A percentile compares a stretch with the other conserved stretches of the same genome.
Conservation (phyloP, 371 early-diverging fungal species). For the Fennellomyces sp. region DNA sequence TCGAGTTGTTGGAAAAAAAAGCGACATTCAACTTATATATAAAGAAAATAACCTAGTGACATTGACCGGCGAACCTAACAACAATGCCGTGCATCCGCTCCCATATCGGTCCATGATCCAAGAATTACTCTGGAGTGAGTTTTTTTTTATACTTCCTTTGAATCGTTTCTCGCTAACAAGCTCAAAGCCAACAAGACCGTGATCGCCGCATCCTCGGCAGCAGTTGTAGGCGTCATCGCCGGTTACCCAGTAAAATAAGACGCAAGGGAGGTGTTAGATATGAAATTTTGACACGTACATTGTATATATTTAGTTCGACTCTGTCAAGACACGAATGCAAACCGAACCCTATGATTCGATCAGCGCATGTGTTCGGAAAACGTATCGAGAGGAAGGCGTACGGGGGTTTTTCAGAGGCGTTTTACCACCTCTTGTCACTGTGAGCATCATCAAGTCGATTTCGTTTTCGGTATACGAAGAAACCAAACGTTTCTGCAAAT, state of each 20-base stretch:
- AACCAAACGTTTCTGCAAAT: conserved; percentile 36
- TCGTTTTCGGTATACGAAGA: conserved; percentile 79
- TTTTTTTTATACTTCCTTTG: neutral
- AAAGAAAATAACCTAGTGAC: too few relatives aligned
- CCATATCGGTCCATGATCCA: conserved; percentile 20
- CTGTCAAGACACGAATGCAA: conserved; percentile 83
- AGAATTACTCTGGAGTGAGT: conserved; percentile 24
- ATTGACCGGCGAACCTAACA: neutral
- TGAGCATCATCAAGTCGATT: conserved; percentile 76
- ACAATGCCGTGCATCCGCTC: conserved; percentile 19
- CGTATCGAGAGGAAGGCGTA: conserved; percentile 73
- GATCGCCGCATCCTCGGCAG: conserved; percentile 64
- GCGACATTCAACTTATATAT: too few relatives aligned
- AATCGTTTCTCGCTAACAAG: neutral
- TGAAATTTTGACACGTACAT: neutral
- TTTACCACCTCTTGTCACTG: conserved; percentile 74
- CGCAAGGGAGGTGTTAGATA: neutral
- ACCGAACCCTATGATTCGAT: conserved; percentile 76
- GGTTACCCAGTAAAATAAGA: conserved; percentile 53
- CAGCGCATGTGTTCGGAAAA: conserved; percentile 64
- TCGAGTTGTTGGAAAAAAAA: too few relatives aligned
- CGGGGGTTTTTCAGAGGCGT: conserved; percentile 79
- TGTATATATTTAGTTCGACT: conserved; percentile 59
- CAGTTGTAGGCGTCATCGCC: conserved; percentile 61
- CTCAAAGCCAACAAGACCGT: conserved; percentile 59